Conservation (phyloP, 2,329 filamentous ascomycete species). For the Xylariaceae sp. region DNA sequence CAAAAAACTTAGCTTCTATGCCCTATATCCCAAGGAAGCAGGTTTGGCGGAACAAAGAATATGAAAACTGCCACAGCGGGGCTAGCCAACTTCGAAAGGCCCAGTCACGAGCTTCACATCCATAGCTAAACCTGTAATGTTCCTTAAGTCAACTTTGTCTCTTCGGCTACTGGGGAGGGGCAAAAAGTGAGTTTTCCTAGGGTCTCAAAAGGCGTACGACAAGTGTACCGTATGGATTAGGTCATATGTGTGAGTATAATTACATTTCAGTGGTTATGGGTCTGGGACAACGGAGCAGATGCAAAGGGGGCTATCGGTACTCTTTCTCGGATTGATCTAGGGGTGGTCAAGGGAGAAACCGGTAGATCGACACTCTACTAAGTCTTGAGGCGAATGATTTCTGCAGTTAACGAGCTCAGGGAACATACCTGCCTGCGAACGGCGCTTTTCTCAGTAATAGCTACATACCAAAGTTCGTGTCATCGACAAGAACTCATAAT, state of each 20-base stretch:
- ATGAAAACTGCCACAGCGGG: too few species aligned
- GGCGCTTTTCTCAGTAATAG: conserved; percentile 2
- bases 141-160: background rate
- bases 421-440: background rate
- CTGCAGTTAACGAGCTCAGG: background rate
- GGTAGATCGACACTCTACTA: conserved; percentile 5
- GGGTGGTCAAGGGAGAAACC: conserved; percentile 16
- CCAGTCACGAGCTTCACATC: background rate
- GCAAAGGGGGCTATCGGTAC: conserved; percentile 24
- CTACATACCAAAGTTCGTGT: background rate
- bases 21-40: too few species aligned
- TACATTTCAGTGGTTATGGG: conserved; percentile 15
- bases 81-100: too few species aligned
- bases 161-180: conserved; percentile 5
- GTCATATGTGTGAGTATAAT: conserved; percentile 23
- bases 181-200: conserved; percentile 16
- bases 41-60: too few species aligned
- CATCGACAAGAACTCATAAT: conserved; percentile 7
- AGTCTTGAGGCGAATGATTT: conserved; percentile 8
- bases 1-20: too few species aligned
- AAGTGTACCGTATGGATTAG: conserved; percentile 19
- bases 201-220: conserved; percentile 24
- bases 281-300: conserved; percentile 24
- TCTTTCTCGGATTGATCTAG: conserved; percentile 18
- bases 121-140: background rate